Evolutionary conservation across 164 flowering plant genomes (phyloP).

Genomic region (Macadamia tetraphylla): DNA sequence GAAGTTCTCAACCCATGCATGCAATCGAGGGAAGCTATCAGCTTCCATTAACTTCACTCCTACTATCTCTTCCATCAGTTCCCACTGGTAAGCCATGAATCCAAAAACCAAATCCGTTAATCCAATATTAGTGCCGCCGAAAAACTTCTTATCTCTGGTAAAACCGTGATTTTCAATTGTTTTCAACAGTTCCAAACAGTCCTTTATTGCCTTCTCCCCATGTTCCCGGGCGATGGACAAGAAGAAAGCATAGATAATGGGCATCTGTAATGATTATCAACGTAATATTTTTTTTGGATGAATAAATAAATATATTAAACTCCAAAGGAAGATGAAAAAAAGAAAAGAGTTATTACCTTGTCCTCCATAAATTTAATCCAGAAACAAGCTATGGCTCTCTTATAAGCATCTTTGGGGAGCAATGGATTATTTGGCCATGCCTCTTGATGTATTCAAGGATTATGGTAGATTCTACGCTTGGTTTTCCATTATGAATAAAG

Average conservation of each 20-base stretch:
- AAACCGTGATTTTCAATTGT: not conserved
- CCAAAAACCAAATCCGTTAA: not conserved
- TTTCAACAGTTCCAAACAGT: not conserved
- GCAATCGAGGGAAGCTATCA: not conserved
- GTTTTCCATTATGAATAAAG: constrained; percentile 18
- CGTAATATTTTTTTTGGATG: too few relatives aligned
- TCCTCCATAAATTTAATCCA: constrained; percentile 15
- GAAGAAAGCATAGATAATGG: not conserved
- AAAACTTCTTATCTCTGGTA: not conserved
- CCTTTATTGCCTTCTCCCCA: not conserved
- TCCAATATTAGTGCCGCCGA: not conserved
- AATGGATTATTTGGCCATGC: constrained; percentile 17
- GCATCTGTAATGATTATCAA: too few relatives aligned
- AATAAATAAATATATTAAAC: too few relatives aligned
- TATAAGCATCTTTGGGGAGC: constrained; percentile 14
- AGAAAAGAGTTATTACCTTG: constrained; percentile 1
- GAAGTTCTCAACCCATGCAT: not conserved
- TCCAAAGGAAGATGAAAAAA: too few relatives aligned
- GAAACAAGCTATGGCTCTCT: constrained; percentile 15
- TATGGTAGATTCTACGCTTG: constrained; percentile 11
- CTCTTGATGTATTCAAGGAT: constrained; percentile 19
- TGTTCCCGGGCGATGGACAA: not conserved
- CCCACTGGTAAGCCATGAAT: not conserved
- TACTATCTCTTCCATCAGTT: not conserved
- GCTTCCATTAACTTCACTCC: not conserved